Evolutionary conservation across 148 eudicot species (phyloP).

Genomic region (Fagopyrum tataricum): DNA sequence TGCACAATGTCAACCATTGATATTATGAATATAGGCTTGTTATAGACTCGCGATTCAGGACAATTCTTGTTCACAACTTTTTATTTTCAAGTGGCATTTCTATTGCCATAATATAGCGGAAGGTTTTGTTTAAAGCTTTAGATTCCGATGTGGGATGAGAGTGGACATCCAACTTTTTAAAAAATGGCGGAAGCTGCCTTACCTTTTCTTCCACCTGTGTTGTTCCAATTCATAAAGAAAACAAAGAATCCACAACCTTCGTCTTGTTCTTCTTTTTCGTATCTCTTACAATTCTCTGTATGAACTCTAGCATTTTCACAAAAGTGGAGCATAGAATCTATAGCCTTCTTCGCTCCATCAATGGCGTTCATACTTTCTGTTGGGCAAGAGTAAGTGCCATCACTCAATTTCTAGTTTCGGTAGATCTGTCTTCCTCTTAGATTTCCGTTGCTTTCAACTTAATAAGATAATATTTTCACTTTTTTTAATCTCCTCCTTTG

Average conservation of each 20-base stretch:
- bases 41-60: too few relatives aligned
- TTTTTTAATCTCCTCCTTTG: neutral
- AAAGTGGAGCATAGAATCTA: neutral
- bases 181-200: too few relatives aligned
- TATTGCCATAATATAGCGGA: neutral
- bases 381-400: neutral
- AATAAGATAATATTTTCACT: neutral
- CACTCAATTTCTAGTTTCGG: neutral
- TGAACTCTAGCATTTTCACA: neutral
- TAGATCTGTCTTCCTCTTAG: neutral
- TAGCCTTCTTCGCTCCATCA: neutral
- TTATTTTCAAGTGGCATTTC: accelerated
- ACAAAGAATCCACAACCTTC: too few relatives aligned
- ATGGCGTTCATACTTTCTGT: constrained; percentile 1
- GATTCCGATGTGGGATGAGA: neutral
- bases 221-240: too few relatives aligned
- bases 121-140: too few relatives aligned
- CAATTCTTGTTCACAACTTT: too few relatives aligned
- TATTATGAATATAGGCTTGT: too few relatives aligned
- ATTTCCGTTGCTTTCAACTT: neutral
- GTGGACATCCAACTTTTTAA: neutral
- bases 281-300: neutral
- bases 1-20: too few relatives aligned
- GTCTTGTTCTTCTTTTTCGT: neutral
- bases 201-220: too few relatives aligned